Conservation (phyloP, 2,329 filamentous ascomycete genomes). For the Colletotrichum noveboracense region DNA sequence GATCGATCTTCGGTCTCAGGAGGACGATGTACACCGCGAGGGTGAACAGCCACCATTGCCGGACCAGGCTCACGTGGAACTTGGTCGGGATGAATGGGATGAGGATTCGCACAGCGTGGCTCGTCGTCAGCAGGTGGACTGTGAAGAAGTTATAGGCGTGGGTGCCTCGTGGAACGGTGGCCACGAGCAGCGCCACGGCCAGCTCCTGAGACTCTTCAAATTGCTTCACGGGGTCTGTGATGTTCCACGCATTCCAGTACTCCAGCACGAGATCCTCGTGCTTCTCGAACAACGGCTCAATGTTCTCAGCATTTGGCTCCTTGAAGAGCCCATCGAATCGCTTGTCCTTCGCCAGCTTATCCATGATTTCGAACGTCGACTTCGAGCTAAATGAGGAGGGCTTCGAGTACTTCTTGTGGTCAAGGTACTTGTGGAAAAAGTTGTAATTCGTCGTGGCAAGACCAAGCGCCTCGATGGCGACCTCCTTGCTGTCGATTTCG, state of each 20-base stretch:
- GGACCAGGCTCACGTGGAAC: slow-evolving; percentile 75
- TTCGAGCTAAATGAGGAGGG: slow-evolving; percentile 64
- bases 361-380: slow-evolving; percentile 73
- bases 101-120: slow-evolving; percentile 86
- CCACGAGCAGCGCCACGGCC: slow-evolving; percentile 66
- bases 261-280: slow-evolving; percentile 76
- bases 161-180: slow-evolving; percentile 60
- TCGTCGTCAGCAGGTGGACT: slow-evolving; percentile 82
- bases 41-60: slow-evolving; percentile 89
- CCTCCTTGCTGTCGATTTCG: slow-evolving; percentile 82
- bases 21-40: slow-evolving; percentile 79
- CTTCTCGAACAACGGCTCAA: slow-evolving; percentile 70
- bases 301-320: slow-evolving; percentile 63
- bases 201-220: slow-evolving; percentile 75
- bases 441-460: slow-evolving; percentile 66
- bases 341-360: slow-evolving; percentile 71
- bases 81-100: slow-evolving; percentile 77
- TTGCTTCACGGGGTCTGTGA: slow-evolving; percentile 72
- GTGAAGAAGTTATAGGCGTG: slow-evolving; percentile 83
- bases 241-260: slow-evolving; percentile 89
- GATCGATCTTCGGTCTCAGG: slow-evolving; percentile 73
- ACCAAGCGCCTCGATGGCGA: slow-evolving; percentile 87
- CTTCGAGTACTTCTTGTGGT: slow-evolving; percentile 73
- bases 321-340: slow-evolving; percentile 72
- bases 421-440: slow-evolving; percentile 70